Conservation (phyloP, 208 protist genomes). For the Borovskyia barvae region DNA sequence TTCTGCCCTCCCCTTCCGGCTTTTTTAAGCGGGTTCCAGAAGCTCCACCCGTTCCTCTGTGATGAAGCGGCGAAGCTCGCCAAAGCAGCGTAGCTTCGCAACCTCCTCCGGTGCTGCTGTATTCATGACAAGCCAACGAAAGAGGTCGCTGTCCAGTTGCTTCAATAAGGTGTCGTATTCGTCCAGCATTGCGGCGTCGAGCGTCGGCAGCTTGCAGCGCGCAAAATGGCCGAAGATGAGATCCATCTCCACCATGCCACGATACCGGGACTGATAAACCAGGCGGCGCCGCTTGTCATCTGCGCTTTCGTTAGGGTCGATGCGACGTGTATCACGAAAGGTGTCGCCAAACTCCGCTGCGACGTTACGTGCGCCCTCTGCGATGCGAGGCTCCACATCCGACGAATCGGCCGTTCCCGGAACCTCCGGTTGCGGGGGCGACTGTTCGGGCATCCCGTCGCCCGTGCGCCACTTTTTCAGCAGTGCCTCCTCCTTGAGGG, state of each 20-base stretch:
- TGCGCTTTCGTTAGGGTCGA: constrained; percentile 44
- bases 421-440: constrained; percentile 7
- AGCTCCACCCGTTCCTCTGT: constrained; percentile 50
- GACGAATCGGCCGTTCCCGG: constrained; percentile 20
- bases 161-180: constrained; percentile 85
- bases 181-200: constrained; percentile 49
- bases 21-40: constrained; percentile 34
- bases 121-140: constrained; percentile 82
- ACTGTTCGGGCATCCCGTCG: constrained; percentile 17
- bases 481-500: constrained; percentile 33
- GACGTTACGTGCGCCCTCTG: constrained; percentile 28
- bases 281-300: constrained; percentile 75
- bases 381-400: constrained; percentile 14
- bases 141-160: constrained; percentile 86
- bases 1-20: no score
- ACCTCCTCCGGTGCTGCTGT: constrained; percentile 50
- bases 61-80: constrained; percentile 57
- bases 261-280: constrained; percentile 81
- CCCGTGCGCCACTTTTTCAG: constrained; percentile 35
- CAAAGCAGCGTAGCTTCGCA: constrained; percentile 37
- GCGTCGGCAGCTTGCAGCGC: constrained; percentile 40
- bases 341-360: constrained; percentile 33
- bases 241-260: constrained; percentile 91
- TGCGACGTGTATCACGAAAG: constrained; percentile 68
- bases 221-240: constrained; percentile 85